Evolutionary conservation across 192 early-diverging fungal species (phyloP), one percentile per base, ranked within the genome.

Genomic region (Coemansia sp.): DNA sequence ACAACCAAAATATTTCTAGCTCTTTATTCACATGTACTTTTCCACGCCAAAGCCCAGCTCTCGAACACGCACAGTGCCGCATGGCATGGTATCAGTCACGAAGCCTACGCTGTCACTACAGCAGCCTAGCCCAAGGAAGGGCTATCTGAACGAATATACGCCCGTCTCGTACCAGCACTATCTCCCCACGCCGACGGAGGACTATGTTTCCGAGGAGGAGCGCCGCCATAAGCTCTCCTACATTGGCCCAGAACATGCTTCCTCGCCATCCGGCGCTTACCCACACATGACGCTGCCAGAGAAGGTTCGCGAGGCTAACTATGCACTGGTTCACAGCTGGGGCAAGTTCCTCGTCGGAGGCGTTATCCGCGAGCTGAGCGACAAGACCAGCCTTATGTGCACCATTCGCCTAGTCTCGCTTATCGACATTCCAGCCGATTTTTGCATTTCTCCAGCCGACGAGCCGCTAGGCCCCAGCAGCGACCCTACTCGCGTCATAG

Each of bases 401-500:
- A 59, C 38, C 17, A 59, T 46, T 5, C 63, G 66, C 38, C 55
- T 67, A 2, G 59, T 82, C 6, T 82, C 80, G 9, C 66, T 69
- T 44, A 72, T 77, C 14, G 80, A 82, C 36, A 61, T 82, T 59
- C 80, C 80, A 1, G 32, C 67, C 25, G 74, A 70, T 48, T 82
- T 82, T 62, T 82, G 80, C 72, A 77, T 82, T 19, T 61, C 80
- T 9, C 80, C 80, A 3, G 72, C 46, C 34, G 80, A 82, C 62
- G 80, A 82, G 66, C 75, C 31, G 12, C 65, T 82, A 63, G 71
- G 72, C 19, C 80, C 80, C 19, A 77, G 75, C 69, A 69, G 70
- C 66, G 80, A 82, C 53, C 68, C 75, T 0, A 69, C 70, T 25
- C 70, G 80, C 2, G 62, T 82, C 59, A 77, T 82, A 31, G 75